Base-by-base conservation (phyloP, 768 basidiomycete species). In the Chalciporus piperatus region DNA sequence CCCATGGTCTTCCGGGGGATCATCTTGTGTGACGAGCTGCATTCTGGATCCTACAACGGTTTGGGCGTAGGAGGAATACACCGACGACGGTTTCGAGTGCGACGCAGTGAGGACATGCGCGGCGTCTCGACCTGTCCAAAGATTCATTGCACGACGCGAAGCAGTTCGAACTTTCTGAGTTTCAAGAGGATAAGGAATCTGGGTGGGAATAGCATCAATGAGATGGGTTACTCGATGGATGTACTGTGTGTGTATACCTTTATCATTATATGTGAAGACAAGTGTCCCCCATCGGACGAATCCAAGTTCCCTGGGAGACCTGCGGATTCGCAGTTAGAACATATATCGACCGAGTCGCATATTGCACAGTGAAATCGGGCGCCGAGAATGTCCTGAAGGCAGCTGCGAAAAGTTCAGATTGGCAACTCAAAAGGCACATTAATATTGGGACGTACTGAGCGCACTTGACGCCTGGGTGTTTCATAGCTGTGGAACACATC, bases 301-400 rank as follows among this genome's bases (percentile, higher is more conserved):
- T 91, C 85, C 10, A 92, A 70, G 52, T 89, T 91, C 6, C 89
- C 90, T 3, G 91, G 90, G 30, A 93, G 75, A 25, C 91, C 91
- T 23, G 86, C 89, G 11, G 87, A 85, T 66, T 93, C 91, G 64
- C 91, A 93, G 57, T 91, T 89, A 16, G 86, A 80, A 59, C 92
- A 93, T 30, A 93, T 92, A 60, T 93, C 90, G 37, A 92, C 78
- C 8, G 83, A 81, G 37, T 87, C 82, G 64, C 95, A 98, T 19
- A 91, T 83, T 10, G 90, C 89, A 61, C 95, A 98, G 61, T 93
- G 95, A 70, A 93, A 97, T 4, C 91, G 81, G 14, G 93, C 91
- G 16, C 95, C 95, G 22, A 95, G 80, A 56, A 98, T 95, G 57
- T 93, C 92, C 57, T 86, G 83, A 52, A 89, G 72, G 65, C 94